Percentiles rank a stretch among this genome's conserved stretches.
These are phyloP conservation scores for Aspergillus quadrilineatus DNA, from an alignment of 2,329 filamentous ascomycete species.

Conservation along the genomic window DNA sequence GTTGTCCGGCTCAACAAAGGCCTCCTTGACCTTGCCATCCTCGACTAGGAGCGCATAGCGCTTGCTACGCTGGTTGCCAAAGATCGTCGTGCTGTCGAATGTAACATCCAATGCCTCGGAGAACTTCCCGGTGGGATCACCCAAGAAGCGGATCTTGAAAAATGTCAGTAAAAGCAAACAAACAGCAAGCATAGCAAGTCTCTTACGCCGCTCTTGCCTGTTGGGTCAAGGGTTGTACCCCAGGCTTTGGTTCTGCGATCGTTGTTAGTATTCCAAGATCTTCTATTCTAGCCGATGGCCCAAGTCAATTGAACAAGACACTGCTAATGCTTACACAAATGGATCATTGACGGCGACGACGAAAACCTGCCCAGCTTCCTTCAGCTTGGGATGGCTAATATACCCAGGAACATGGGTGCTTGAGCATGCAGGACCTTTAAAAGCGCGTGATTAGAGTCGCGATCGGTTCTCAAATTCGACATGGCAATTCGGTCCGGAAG, in stretches of 20 bases:
- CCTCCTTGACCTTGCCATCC: constrained; percentile 78
- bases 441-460: background rate
- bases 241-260: constrained; percentile 79
- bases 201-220: constrained; percentile 70
- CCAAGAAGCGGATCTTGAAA: constrained; percentile 80
- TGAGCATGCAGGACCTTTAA: constrained; percentile 60
- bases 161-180: background rate
- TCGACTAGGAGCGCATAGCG: constrained; percentile 81
- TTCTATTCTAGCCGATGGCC: background rate
- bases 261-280: background rate
- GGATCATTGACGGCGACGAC: constrained; percentile 92
- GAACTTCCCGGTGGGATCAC: constrained; percentile 75
- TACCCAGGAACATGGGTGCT: constrained; percentile 79
- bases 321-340: constrained; percentile 76
- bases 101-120: constrained; percentile 78
- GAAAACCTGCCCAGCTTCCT: constrained; percentile 79
- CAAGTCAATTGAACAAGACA: constrained; percentile 1
- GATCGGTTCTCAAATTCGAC: background rate
- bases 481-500: background rate
- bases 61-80: constrained; percentile 81
- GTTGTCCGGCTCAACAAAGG: constrained; percentile 84
- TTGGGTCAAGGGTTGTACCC: constrained; percentile 73
- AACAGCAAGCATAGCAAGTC: constrained; percentile 19
- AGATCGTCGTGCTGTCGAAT: constrained; percentile 76
- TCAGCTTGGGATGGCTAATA: constrained; percentile 74